phyloP scores from a whole-genome alignment of 768 basidiomycete genomes.

The Astraeus odoratus region DNA sequence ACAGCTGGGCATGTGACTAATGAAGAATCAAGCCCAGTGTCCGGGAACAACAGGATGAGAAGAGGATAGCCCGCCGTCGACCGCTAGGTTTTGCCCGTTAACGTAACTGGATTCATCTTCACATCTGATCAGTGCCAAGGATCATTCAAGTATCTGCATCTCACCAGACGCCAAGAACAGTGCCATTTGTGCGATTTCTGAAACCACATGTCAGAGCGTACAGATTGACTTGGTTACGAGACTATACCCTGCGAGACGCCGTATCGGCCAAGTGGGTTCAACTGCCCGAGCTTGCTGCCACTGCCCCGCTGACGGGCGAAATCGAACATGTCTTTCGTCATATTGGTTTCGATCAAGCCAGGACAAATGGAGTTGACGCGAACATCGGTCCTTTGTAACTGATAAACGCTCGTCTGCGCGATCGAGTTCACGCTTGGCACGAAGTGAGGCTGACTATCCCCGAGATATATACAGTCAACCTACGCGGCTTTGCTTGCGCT shows the following conservation, averaged over 20 bases:
- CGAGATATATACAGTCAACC: conserved; percentile 18
- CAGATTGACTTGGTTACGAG: conserved; percentile 9
- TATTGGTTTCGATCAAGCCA: conserved; percentile 88
- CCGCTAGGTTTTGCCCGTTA: conserved; percentile 81
- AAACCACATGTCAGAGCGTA: conserved; percentile 9
- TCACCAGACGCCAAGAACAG: conserved; percentile 85
- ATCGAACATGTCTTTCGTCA: conserved; percentile 77
- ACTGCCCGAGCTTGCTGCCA: conserved; percentile 63
- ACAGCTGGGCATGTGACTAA: too few relatives aligned
- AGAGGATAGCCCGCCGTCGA: conserved; percentile 80
- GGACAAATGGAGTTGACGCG: conserved; percentile 90
- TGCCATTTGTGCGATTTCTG: conserved; percentile 83
- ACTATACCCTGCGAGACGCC: conserved; percentile 69
- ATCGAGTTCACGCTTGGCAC: conserved; percentile 72
- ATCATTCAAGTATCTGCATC: conserved; percentile 11
- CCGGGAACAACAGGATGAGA: conserved; percentile 79
- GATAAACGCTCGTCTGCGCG: conserved; percentile 75
- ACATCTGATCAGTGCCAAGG: conserved; percentile 6
- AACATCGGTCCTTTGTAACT: conserved; percentile 74
- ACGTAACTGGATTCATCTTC: conserved; percentile 87
- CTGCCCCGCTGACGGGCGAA: conserved; percentile 70
- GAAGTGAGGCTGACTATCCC: conserved; percentile 5
- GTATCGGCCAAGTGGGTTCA: conserved; percentile 79
- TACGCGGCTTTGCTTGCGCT: conserved; percentile 93
- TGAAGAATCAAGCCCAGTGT: conserved; percentile 44